These are phyloP conservation scores for Syncephalastrum monosporum DNA, from an alignment of 371 early-diverging fungal species.

Conservation along the genomic window DNA sequence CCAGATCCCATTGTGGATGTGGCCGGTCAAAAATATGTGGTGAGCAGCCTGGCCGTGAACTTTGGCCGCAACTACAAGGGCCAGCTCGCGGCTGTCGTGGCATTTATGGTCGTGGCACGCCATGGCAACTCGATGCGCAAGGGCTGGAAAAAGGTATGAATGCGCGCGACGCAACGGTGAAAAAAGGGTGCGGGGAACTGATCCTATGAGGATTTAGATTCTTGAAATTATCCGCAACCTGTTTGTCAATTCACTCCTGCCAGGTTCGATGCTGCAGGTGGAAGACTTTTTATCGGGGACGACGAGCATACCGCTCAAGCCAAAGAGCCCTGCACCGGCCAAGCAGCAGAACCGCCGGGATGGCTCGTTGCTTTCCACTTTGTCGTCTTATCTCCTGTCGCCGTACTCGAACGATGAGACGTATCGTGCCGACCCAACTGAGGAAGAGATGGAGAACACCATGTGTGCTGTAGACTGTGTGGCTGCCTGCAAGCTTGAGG, in stretches of 20 bases:
- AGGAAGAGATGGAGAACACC: slow-evolving; percentile 74
- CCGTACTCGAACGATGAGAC: slow-evolving; percentile 63
- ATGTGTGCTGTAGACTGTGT: slow-evolving; percentile 73
- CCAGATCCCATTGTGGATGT: slow-evolving; percentile 63
- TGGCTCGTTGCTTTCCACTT: slow-evolving; percentile 73
- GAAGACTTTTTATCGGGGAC: slow-evolving; percentile 77
- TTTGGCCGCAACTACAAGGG: slow-evolving; percentile 88
- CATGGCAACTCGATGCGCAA: slow-evolving; percentile 69
- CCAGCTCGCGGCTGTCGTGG: slow-evolving; percentile 84
- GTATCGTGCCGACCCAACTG: slow-evolving; percentile 63
- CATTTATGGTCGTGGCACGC: slow-evolving; percentile 76
- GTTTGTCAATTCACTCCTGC: slow-evolving; percentile 71
- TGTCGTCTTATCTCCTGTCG: slow-evolving; percentile 76
- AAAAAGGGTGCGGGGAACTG: not conserved
- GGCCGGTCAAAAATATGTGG: slow-evolving; percentile 63
- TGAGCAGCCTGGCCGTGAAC: slow-evolving; percentile 72
- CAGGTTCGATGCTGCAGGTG: slow-evolving; percentile 63
- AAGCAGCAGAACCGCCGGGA: slow-evolving; percentile 58
- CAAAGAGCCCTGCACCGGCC: slow-evolving; percentile 46
- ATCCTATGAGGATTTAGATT: slow-evolving; percentile 35
- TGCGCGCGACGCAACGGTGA: not conserved
- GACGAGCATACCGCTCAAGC: slow-evolving; percentile 69
- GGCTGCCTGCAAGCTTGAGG: slow-evolving; percentile 70
- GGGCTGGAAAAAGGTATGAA: slow-evolving; percentile 71
- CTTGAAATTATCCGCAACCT: slow-evolving; percentile 76